Evolutionary conservation across 768 basidiomycete species (phyloP).

Genomic region (Amanita exitialis): DNA sequence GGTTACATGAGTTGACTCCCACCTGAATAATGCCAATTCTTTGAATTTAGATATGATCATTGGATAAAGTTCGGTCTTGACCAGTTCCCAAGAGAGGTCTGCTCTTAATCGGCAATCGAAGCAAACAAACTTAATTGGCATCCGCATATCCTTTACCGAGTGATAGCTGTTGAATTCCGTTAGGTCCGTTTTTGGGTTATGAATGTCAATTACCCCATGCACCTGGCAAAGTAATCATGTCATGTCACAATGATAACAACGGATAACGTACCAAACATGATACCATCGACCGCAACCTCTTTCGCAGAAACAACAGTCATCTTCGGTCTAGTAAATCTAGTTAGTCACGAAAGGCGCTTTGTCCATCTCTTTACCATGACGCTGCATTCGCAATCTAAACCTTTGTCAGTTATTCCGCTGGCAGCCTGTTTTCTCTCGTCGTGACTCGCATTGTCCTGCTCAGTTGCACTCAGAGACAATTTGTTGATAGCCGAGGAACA

Average conservation of each 20-base stretch:
- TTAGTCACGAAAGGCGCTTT: not conserved
- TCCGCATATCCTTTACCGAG: slow-evolving; percentile 39
- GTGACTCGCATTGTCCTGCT: not conserved
- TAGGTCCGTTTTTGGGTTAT: not conserved
- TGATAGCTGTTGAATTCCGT: slow-evolving; percentile 41
- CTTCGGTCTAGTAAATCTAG: slow-evolving; percentile 35
- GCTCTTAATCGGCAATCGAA: slow-evolving; percentile 67
- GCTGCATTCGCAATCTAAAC: slow-evolving; percentile 50
- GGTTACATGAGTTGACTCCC: not conserved
- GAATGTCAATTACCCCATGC: slow-evolving; percentile 39
- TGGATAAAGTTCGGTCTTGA: slow-evolving; percentile 47
- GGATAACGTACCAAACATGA: slow-evolving; percentile 52
- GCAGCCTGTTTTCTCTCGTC: not conserved
- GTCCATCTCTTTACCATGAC: slow-evolving; percentile 30
- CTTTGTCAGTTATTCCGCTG: slow-evolving; percentile 1
- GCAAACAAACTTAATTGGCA: slow-evolving; percentile 57
- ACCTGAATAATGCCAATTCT: slow-evolving; percentile 69
- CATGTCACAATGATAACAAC: not conserved
- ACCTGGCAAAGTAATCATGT: slow-evolving; percentile 26
- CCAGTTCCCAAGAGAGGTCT: slow-evolving; percentile 62
- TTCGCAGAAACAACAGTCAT: slow-evolving; percentile 53
- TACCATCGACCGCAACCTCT: slow-evolving; percentile 67
- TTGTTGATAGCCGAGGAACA: not conserved
- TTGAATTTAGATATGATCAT: slow-evolving; percentile 53
- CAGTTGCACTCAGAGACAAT: not conserved